Base-by-base conservation (phyloP, 208 protist genomes). In the Leishmania mexicana region DNA sequence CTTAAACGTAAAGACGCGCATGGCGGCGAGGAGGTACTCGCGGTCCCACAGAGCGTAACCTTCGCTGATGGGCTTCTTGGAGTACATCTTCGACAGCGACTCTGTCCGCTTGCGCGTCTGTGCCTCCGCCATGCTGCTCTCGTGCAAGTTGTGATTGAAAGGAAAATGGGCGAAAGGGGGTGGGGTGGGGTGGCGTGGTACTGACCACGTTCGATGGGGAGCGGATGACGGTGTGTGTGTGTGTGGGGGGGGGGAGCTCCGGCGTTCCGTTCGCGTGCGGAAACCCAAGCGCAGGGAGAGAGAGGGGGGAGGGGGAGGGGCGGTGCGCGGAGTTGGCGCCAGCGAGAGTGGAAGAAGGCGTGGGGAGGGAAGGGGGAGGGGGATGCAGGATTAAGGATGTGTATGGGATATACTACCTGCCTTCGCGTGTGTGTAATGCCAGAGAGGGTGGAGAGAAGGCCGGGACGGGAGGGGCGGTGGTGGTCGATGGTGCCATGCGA, bases 1-100 rank as follows among this genome's bases (percentile, higher is more conserved):
- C 83, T 98, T 98, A 83, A 96, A 98, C 60, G 92, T 90, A 81
- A 98, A 97, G 58, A 98, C 84, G 47, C 95, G 92, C 73, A 98
- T 89, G 19, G 95, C 93, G 57, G 93, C 94, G 60, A 98, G 86
- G 24, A 90, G 89, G 88, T 98, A 98, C 75, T 93, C 95, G 75
- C 90, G 81, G 83, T 98, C 95, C 94, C 95, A 98, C 40, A 98
- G 85, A 54, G 93, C 87, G 86, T 95, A 98, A 19, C 95, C 95
- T 84, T 98, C 95, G 72, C 90, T 90, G 67, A 98, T 95, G 17
- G 92, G 87, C 76, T 95, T 96, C 78, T 94, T 95, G 72, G 94
- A 83, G 84, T 95, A 96, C 15, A 94, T 89, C 83, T 97, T 92
- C 45, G 94, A 93, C 80, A 94, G 96, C 35, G 95, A 98, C 86